Conservation (phyloP, 768 basidiomycete species). For the Termitomyces sp. region DNA sequence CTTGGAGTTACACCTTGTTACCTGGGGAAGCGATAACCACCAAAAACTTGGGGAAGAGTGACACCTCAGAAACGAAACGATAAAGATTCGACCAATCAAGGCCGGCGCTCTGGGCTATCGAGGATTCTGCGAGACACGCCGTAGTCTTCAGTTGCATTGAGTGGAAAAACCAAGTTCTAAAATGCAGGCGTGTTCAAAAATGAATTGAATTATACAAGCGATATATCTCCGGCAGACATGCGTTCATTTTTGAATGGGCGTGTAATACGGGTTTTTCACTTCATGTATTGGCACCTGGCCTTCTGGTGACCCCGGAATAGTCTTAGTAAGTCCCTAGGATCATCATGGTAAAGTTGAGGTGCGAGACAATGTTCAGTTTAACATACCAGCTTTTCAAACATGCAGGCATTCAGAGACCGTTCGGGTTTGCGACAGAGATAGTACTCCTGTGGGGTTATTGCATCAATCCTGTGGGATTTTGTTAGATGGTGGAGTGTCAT, state of each 20-base stretch:
- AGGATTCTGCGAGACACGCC: not conserved
- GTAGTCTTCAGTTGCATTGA: not conserved
- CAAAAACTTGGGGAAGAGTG: not conserved
- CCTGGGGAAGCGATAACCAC: too few relatives aligned
- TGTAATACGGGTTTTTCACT: slow-evolving; percentile 78
- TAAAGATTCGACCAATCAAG: not conserved
- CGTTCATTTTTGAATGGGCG: slow-evolving; percentile 71
- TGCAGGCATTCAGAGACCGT: slow-evolving; percentile 83
- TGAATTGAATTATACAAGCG: slow-evolving; percentile 11
- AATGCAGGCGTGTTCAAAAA: not conserved
- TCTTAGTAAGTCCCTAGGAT: slow-evolving; percentile 81
- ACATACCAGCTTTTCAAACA: slow-evolving; percentile 88
- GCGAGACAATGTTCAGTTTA: not conserved
- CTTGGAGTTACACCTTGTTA: not conserved
- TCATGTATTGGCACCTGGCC: slow-evolving; percentile 87
- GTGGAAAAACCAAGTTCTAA: not conserved
- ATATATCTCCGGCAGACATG: slow-evolving; percentile 6
- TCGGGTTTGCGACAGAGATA: slow-evolving; percentile 87
- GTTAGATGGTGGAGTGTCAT: slow-evolving; percentile 17
- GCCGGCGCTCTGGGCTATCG: too few relatives aligned
- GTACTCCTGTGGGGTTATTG: slow-evolving; percentile 58
- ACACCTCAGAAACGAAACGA: not conserved
- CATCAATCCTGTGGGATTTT: not conserved
- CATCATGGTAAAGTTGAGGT: not conserved
- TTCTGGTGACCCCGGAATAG: slow-evolving; percentile 82